Percentiles rank a stretch among this genome's conserved stretches.
Conservation (phyloP, 768 basidiomycete genomes). For the Tephrocybe sp. region DNA sequence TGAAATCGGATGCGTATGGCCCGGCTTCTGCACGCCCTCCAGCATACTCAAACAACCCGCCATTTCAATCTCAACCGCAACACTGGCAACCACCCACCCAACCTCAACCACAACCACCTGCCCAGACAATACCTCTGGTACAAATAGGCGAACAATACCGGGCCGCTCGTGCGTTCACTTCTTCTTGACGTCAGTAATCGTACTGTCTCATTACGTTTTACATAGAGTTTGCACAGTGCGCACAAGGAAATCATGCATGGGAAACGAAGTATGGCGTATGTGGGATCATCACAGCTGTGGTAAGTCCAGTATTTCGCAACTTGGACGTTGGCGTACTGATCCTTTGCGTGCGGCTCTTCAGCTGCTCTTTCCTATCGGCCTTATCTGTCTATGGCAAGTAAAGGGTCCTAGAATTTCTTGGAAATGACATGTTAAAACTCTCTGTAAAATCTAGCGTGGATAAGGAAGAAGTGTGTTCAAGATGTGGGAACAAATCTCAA, state of each 20-base stretch:
- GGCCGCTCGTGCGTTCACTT: slow-evolving; percentile 9
- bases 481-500: slow-evolving; percentile 13
- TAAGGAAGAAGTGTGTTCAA: slow-evolving; percentile 7
- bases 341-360: not conserved
- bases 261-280: slow-evolving; percentile 15
- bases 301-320: not conserved
- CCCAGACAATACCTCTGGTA: not conserved
- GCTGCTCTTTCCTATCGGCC: slow-evolving; percentile 15
- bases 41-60: not conserved
- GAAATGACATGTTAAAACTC: not conserved
- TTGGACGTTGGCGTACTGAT: not conserved
- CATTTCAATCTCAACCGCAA: not conserved
- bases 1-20: too few species aligned
- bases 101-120: not conserved
- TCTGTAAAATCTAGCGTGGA: slow-evolving; percentile 4
- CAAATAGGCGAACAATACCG: slow-evolving; percentile 16
- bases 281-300: slow-evolving; percentile 17
- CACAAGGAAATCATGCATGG: slow-evolving; percentile 10
- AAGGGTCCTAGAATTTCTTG: too few species aligned
- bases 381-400: slow-evolving; percentile 16
- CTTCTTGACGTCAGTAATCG: not conserved
- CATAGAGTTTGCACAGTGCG: slow-evolving; percentile 16
- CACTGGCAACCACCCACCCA: not conserved
- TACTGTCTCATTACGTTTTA: not conserved
- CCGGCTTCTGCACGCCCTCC: not conserved